These are phyloP conservation scores for Suhomyces choctaworum DNA, from an alignment of 1,139 yeast genomes.

Conservation along the genomic window DNA sequence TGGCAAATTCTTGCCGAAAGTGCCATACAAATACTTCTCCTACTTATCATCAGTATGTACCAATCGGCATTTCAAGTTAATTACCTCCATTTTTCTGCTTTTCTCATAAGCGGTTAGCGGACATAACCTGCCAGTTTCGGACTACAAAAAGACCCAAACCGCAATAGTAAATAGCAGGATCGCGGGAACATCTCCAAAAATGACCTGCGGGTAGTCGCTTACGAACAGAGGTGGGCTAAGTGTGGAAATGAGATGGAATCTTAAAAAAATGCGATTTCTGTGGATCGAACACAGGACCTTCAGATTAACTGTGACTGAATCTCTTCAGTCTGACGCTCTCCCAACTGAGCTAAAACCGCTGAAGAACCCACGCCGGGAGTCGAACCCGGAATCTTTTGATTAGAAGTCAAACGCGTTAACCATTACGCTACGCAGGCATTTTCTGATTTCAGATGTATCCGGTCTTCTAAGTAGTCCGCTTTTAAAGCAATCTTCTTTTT, in stretches of 20 bases:
- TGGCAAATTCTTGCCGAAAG: neutral
- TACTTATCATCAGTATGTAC: neutral
- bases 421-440: constrained; percentile 21
- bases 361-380: constrained; percentile 29
- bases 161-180: neutral
- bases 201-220: neutral
- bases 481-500: no score
- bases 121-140: neutral
- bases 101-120: neutral
- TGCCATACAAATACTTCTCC: neutral
- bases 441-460: no score
- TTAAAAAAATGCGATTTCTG: constrained; percentile 22
- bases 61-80: neutral
- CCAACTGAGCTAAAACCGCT: constrained; percentile 75
- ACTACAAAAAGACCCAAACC: neutral
- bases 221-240: neutral
- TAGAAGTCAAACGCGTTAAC: constrained; percentile 22
- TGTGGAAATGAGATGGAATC: neutral
- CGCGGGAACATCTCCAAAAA: neutral
- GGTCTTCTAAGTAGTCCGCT: no score
- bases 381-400: constrained; percentile 53
- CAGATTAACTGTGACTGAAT: constrained; percentile 31
- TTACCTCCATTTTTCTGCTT: neutral
- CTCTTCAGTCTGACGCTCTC: constrained; percentile 74
- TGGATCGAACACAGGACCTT: constrained; percentile 60